Evolutionary conservation across 1,284 basidiomycete species (phyloP).

Genomic region (Cryptococcus sp.): DNA sequence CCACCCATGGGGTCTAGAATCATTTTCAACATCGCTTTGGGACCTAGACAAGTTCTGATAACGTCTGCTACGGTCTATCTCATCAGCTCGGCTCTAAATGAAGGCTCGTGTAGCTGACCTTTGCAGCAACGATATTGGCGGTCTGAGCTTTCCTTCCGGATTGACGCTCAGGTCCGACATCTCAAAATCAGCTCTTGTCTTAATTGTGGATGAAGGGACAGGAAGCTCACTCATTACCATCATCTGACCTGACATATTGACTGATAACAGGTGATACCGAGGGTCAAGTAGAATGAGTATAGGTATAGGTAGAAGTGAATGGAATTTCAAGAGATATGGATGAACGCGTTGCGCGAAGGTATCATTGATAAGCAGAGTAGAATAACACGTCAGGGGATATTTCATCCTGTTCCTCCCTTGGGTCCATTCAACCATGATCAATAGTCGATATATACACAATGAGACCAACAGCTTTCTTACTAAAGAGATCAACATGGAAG

Average conservation of each 20-base stretch:
- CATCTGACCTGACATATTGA: constrained; percentile 38
- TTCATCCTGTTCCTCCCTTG: neutral
- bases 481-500: constrained; percentile 50
- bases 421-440: neutral
- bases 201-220: neutral
- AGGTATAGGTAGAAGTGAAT: neutral
- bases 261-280: neutral
- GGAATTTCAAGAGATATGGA: neutral
- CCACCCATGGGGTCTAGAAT: constrained; percentile 97
- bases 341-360: constrained; percentile 1
- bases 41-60: constrained; percentile 95
- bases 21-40: constrained; percentile 99
- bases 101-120: constrained; percentile 55
- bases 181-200: constrained; percentile 49
- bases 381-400: neutral
- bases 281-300: neutral
- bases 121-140: constrained; percentile 95
- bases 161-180: constrained; percentile 89
- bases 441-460: constrained; percentile 7
- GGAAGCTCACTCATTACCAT: constrained; percentile 52
- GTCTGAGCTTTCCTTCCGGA: constrained; percentile 93
- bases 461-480: constrained; percentile 20
- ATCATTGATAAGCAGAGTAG: neutral
- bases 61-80: constrained; percentile 91
- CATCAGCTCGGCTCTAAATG: constrained; percentile 4